A percentile compares a stretch with the other conserved stretches of the same genome.
Evolutionary conservation across 1,139 yeast genomes (phyloP).

Genomic region (Pichia inconspicua): DNA sequence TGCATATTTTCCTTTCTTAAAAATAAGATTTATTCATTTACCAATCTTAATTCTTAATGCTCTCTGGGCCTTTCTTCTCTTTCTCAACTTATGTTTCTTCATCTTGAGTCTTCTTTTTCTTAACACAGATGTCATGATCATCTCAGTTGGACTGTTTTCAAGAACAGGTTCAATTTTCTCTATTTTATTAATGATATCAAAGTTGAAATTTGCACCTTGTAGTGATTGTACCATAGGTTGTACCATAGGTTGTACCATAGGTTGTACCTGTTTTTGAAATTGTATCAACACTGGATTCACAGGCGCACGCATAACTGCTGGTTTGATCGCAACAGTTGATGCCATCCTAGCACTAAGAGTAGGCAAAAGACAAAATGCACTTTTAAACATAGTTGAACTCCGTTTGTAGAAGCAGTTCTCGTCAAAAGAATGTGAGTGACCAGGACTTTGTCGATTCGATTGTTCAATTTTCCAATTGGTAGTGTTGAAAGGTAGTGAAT

Average conservation of each 20-base stretch:
- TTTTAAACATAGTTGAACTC: constrained; percentile 8
- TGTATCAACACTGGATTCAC: neutral
- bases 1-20: neutral
- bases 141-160: constrained; percentile 14
- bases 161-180: constrained; percentile 9
- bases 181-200: constrained; percentile 2
- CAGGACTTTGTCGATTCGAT: neutral
- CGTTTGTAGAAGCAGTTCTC: neutral
- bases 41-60: constrained; percentile 53
- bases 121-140: constrained; percentile 45
- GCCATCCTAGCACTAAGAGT: constrained; percentile 14
- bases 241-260: neutral
- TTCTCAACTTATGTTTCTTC: constrained; percentile 58
- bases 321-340: constrained; percentile 11
- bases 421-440: neutral
- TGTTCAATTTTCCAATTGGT: no score
- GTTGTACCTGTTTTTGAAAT: neutral
- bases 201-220: neutral
- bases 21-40: constrained; percentile 24
- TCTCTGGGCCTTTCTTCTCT: constrained; percentile 57
- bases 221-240: neutral
- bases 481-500: no score
- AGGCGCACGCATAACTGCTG: constrained; percentile 1
- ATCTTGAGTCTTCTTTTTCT: constrained; percentile 56
- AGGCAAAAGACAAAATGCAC: constrained; percentile 9